Evolutionary conservation across 2,329 filamentous ascomycete species (phyloP).

Genomic region (Pseudogymnoascus sp.): DNA sequence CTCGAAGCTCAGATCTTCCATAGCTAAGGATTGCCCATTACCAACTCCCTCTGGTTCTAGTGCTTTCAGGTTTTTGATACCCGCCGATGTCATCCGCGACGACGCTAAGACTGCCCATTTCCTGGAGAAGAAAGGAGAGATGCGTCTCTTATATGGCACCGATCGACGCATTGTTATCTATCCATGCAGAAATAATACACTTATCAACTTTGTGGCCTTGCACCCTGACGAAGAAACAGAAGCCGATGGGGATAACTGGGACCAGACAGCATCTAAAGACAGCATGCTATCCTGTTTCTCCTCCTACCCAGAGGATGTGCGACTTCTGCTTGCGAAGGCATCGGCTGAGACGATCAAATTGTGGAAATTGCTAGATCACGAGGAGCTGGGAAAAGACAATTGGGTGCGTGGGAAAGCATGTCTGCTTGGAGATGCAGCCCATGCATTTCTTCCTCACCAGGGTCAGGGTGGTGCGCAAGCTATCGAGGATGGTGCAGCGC

Average conservation of each 20-base stretch:
- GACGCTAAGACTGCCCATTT: constrained; percentile 29
- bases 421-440: constrained; percentile 57
- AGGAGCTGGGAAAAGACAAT: constrained; percentile 18
- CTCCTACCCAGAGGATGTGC: background rate
- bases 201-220: constrained; percentile 41
- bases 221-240: constrained; percentile 37
- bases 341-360: constrained; percentile 40
- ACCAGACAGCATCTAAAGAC: background rate
- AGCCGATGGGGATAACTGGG: constrained; percentile 12
- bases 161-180: constrained; percentile 39
- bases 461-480: constrained; percentile 50
- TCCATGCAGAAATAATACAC: constrained; percentile 34
- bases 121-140: constrained; percentile 20
- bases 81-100: constrained; percentile 17
- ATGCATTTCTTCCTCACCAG: constrained; percentile 61
- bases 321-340: constrained; percentile 29
- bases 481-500: constrained; percentile 31
- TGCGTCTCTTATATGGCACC: constrained; percentile 32
- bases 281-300: background rate
- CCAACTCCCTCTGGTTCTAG: background rate
- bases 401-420: constrained; percentile 33
- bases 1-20: background rate
- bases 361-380: constrained; percentile 56
- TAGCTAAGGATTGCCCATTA: background rate
- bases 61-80: constrained; percentile 3